Evolutionary conservation across 331 rosid species (phyloP), one percentile per base, ranked within the genome.

Genomic region (Acacia concinna): DNA sequence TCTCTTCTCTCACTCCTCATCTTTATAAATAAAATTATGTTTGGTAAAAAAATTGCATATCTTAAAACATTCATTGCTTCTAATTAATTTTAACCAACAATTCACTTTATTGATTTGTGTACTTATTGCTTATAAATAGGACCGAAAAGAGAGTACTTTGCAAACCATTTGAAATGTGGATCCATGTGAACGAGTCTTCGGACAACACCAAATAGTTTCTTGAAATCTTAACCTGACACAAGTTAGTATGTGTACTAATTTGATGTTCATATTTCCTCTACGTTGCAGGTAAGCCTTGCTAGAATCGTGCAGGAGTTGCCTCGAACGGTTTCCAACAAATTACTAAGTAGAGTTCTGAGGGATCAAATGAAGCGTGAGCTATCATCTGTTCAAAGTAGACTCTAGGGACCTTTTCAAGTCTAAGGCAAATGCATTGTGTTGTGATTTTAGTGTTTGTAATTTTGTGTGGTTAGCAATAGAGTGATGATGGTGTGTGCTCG

Each of bases 261-360:
- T 25, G 41, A 43, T 59, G 41, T 71, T 71, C 37, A 27, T 35
- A 34, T 51, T 62, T 28, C 27, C 47, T 81, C 73, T 56, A 78
- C 82, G 65, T 71, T 52, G 49, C 92, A 94, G 97, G 94, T 90
- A 54, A 79, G 87, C 66, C 43, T 81, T n/a, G 90, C 88, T 41
- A 92, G 88, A 72, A 82, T 92, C 75, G 91, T 88, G 4, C 76
- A 83, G 0, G 90, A 88, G 82, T 94, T 94, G 51, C 98, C 98
- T 40, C 85, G 93, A 79, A 94, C 97, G 7, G 88, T 90, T 68
- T 90, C 98, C 3, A 92, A 90, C 87, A 94, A 94, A 89, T 54
- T 94, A 68, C 49, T 90, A 12, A 87, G 98, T 83, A 91, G 98
- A 79, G 93, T 90, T 70, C 20, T 94, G 82, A 94, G 97, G 74